Evolutionary conservation across 495 filamentous ascomycete genomes (phyloP), one percentile per base, ranked within the genome.

Genomic region (Penicillium cinerascens): DNA sequence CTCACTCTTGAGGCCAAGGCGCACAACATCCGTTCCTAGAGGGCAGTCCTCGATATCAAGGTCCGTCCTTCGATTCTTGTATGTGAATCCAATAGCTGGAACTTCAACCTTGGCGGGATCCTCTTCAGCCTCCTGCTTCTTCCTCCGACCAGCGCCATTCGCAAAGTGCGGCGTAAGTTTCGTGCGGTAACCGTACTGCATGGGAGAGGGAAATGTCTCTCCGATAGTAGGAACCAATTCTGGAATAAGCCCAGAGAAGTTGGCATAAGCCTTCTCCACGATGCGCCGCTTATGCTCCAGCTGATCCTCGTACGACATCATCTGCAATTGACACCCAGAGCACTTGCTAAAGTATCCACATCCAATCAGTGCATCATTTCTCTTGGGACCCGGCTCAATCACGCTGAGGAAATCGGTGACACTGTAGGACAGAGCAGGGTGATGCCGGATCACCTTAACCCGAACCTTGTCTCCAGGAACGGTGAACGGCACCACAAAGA

Each of bases 11-110:
- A 96, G 78, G 1, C 92, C 93, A 47, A 76, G 72, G 29, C 88
- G 78, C 20, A 98, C 83, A 22, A 85, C 84, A 37, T 91, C 86
- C 6, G 93, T 97, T 22, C 88, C 93, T 57, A 98, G 91, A 5
- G 93, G 93, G 60, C 93, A 98, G 63, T 98, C 93, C 65, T 98
- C 93, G 49, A 98, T 96, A 67, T 98, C 93, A 44, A 98, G 68
- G 15, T 89, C 87, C 40, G 70, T 72, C 40, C 83, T 72, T 18
- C 76, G 80, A 16, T 85, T 85, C 67, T 97, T 97, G 46, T 77
- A 76, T 67, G 86, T 90, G 70, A 95, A 98, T n/a, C 93, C 93
- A 65, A 98, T 91, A 4, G 87, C 77, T 0, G 93, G 93, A 4
- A 86, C 76, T 47, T 78, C 42, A 13, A 52, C 42, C 64, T 51